These are phyloP conservation scores for Debaryomyces robertsiae DNA, from an alignment of 1,139 yeast species.

Conservation along the genomic window DNA sequence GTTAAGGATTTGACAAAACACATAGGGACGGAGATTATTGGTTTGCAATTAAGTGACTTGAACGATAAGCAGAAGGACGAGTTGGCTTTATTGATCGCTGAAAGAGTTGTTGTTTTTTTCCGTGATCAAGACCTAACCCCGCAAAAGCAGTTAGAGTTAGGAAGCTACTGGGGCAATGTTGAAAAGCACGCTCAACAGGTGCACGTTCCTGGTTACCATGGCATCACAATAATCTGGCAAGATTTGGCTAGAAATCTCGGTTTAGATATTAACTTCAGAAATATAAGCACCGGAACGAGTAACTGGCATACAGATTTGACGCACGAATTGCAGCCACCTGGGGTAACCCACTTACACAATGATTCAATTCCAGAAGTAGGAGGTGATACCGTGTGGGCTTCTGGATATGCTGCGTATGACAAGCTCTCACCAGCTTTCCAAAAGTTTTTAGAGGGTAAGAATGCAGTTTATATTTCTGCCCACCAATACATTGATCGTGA, in stretches of 20 bases:
- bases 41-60: conserved; percentile 52
- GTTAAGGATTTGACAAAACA: conserved; percentile 50
- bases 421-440: conserved; percentile 41
- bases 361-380: conserved; percentile 40
- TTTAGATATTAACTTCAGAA: conserved; percentile 31
- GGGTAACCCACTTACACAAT: conserved; percentile 40
- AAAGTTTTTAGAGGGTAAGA: conserved; percentile 40
- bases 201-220: conserved; percentile 33
- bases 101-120: conserved; percentile 47
- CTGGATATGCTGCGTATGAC: conserved; percentile 43
- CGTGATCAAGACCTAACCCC: conserved; percentile 48
- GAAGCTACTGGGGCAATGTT: conserved; percentile 48
- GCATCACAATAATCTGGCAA: conserved; percentile 58
- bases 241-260: conserved; percentile 36
- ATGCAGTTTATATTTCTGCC: conserved; percentile 39
- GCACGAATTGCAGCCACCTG: conserved; percentile 42
- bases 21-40: conserved; percentile 59
- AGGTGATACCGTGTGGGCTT: conserved; percentile 41
- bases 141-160: conserved; percentile 48
- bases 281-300: conserved; percentile 35
- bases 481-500: conserved; percentile 37
- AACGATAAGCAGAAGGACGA: conserved; percentile 56
- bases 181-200: conserved; percentile 47
- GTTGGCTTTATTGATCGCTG: conserved; percentile 46
- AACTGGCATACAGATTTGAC: conserved; percentile 42